Conservation (phyloP, 495 filamentous ascomycete species). For the Saxophila tyrrhenica region DNA sequence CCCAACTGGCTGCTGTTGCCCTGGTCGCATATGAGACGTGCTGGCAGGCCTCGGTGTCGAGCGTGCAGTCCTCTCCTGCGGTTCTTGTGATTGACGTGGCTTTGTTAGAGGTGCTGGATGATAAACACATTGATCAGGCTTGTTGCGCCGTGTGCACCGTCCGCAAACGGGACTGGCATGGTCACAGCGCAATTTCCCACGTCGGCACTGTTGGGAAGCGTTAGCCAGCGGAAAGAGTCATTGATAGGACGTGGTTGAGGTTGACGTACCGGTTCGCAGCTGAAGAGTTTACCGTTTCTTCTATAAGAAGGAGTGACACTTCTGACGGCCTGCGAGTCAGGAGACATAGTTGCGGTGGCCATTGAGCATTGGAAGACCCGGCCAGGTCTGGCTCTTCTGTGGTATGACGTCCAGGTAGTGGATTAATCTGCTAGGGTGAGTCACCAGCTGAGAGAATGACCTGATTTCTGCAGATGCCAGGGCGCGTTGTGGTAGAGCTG, state of each 20-base stretch:
- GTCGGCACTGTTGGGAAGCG: constrained; percentile 7
- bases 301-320: not conserved
- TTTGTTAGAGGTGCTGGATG: constrained; percentile 19
- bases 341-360: not conserved
- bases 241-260: not conserved
- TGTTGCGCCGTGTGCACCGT: constrained; percentile 15
- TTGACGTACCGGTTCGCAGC: constrained; percentile 14
- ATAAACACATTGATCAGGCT: constrained; percentile 19
- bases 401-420: too few relatives aligned
- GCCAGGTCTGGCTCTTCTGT: too few relatives aligned
- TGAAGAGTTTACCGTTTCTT: constrained; percentile 18
- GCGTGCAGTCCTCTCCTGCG: not conserved
- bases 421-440: not conserved
- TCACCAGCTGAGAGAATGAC: not conserved
- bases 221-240: not conserved
- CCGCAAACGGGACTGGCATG: constrained; percentile 16
- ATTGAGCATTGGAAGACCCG: not conserved
- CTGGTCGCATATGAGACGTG: not conserved
- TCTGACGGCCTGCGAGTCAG: not conserved
- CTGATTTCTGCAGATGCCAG: not conserved
- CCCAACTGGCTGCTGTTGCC: not conserved
- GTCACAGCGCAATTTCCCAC: constrained; percentile 19
- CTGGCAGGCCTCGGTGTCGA: not conserved
- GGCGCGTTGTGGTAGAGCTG: not conserved
- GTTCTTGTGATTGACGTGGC: constrained; percentile 3